Base-by-base conservation (phyloP, 345 rosid species). In the Cochlearia excelsa region DNA sequence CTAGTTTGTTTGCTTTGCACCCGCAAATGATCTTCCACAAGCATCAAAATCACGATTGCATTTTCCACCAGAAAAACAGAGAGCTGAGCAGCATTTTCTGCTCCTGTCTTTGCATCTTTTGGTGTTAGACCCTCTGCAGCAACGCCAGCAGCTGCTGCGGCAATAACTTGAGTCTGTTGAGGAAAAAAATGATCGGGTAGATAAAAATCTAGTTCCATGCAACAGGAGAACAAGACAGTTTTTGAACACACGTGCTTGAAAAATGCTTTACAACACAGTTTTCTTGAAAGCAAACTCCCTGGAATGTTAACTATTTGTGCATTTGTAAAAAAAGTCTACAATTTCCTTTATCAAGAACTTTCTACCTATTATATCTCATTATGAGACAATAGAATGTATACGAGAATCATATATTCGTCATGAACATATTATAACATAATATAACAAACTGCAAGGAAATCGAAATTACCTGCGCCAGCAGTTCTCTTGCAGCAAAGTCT, bases 121-220 rank as follows among this genome's bases (percentile, higher is more conserved):
- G 99, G 95, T 35, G 99, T 71, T 64, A 94, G 78, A 62, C 97
- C 95, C 76, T 81, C 99, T 40, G 99, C 99, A 35, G 99, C 97
- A 71, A 90, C 97, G 68, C 97, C 97, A 80, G 95, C 99, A 74
- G 99, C 96, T 26, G 97, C 96, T 26, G 97, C 95, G 45, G 99
- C 99, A 81, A 94, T 94, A 75, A 94, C 92, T 78, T 94, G 96
- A 75, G 97, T 94, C 99, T 94, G 90, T 79, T 46, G 54, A 57
- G 75, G 75, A 67, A 2, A 54, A 69, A 66, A 75, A 64, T 65
- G 46, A 51, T 55, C 60, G 42, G 33, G 66, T 56, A 58, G 65
- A 65, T 63, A 70, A 63, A 51, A 37, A 50, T 63, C 46, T 63
- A 50, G 59, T 51, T 44, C 30, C 39, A 26, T 51, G 16, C 61